These are phyloP conservation scores for Chiua sp. DNA, from an alignment of 1,284 basidiomycete genomes.

Conservation along the genomic window DNA sequence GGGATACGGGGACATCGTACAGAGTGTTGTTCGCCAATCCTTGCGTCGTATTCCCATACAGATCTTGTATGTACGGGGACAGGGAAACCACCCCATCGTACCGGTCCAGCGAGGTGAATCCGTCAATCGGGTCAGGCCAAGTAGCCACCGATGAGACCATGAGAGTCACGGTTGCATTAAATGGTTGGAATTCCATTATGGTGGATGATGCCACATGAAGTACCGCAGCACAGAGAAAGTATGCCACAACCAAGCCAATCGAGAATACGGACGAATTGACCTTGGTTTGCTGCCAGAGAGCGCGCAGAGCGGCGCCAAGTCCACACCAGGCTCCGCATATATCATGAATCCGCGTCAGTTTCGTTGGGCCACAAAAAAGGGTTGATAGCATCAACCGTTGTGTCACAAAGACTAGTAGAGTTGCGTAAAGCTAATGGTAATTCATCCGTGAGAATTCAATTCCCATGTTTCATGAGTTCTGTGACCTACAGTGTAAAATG, in stretches of 20 bases:
- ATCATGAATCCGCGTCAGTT: not conserved
- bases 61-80: not conserved
- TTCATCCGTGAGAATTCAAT: not conserved
- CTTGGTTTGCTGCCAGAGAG: constrained; percentile 5
- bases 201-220: not conserved
- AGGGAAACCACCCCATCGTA: not conserved
- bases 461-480: not conserved
- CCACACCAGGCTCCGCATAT: not conserved
- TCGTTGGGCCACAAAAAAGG: not conserved
- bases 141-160: not conserved
- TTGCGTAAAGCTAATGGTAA: not conserved
- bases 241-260: not conserved
- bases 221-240: not conserved
- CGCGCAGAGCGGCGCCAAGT: not conserved
- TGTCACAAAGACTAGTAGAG: not conserved
- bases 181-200: not conserved
- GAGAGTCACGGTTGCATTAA: not conserved
- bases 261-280: not conserved
- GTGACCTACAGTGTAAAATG: not conserved
- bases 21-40: not conserved
- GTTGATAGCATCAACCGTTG: not conserved
- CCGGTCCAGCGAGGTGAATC: not conserved
- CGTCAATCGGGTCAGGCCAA: not conserved
- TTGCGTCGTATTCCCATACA: not conserved
- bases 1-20: not conserved